A percentile compares a stretch with the other conserved stretches of the same genome.
These are phyloP conservation scores for Boehmeria nivea DNA, from an alignment of 306 rosid species.

Conservation along the genomic window DNA sequence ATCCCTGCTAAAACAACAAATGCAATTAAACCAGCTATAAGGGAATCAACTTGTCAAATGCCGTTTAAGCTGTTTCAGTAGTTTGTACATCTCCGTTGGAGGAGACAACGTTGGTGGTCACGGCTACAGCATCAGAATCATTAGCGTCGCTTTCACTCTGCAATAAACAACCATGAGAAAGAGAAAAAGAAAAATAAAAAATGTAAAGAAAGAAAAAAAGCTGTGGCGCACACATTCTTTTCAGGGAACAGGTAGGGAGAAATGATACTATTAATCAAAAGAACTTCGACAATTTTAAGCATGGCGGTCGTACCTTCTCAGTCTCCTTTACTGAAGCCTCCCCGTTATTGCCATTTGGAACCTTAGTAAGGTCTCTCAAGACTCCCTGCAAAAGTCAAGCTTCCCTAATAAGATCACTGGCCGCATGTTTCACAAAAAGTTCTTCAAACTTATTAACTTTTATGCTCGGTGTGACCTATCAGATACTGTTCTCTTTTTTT, in stretches of 20 bases:
- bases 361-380: constrained; percentile 38
- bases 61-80: neutral
- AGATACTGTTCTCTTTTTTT: too few relatives aligned
- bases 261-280: too few relatives aligned
- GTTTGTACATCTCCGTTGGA: constrained; percentile 22
- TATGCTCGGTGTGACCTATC: too few relatives aligned
- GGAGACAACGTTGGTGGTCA: constrained; percentile 6
- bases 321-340: constrained; percentile 32
- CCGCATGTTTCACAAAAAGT: neutral
- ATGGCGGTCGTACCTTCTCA: constrained; percentile 31
- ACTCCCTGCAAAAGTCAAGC: constrained; percentile 35
- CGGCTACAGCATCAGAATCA: constrained; percentile 17
- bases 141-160: constrained; percentile 27
- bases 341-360: constrained; percentile 16
- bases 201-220: neutral
- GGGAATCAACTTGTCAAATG: neutral
- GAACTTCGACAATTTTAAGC: neutral
- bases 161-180: constrained; percentile 6
- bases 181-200: neutral
- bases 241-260: too few relatives aligned
- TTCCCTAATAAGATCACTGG: constrained; percentile 7
- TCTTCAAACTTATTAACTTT: too few relatives aligned
- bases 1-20: neutral
- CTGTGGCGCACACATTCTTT: neutral
- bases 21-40: neutral